Base-by-base conservation (phyloP, 2,329 filamentous ascomycete genomes). In the Coniochaeta sp. region DNA sequence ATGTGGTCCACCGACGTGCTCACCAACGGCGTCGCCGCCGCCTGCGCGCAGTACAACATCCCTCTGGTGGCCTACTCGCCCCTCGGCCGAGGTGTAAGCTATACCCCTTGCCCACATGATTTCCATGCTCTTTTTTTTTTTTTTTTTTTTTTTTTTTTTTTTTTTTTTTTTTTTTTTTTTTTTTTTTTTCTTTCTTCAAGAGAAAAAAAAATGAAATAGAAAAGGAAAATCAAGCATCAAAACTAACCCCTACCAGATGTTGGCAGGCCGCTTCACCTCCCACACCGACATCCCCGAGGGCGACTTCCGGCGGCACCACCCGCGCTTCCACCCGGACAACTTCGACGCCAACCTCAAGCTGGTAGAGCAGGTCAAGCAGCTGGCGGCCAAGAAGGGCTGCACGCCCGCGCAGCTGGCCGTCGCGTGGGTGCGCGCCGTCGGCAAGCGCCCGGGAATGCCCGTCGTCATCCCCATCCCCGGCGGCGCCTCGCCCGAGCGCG, bases 381-480 rank as follows among this genome's bases (percentile, higher is more conserved):
- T 91, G 40, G 87, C 88, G 1, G 69, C 75, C 65, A 76, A 77
- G 66, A 90, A 89, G 73, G 78, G 79, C 0, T 82, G 79, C 67
- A 88, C 84, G 0, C 69, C 82, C 4, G 79, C 80, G 1, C 88
- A 91, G 73, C 75, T 91, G 30, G 88, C 87, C 16, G 75, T 91
- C 59, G 81, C 79, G 57, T 92, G 88, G 87, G 72, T 85, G 2
- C 66, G 78, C 52, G 72, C 77, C 1, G 73, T 85, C 44, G 80
- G 77, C 47, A 74, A 72, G 58, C 76, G 74, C 38, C 76, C 80
- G 6, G 83, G 81, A 42, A 78, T 82, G 78, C 82, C 81, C 24
- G 71, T 67, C 17, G 81, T 89, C 62, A 81, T 90, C 57, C 86
- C 87, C 6, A 89, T 90, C 62, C 88, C 87, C 0, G 87, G 87